Base-by-base conservation (phyloP, 225 moss, liverwort and hornwort genomes). In the Sphagnum contortum region DNA sequence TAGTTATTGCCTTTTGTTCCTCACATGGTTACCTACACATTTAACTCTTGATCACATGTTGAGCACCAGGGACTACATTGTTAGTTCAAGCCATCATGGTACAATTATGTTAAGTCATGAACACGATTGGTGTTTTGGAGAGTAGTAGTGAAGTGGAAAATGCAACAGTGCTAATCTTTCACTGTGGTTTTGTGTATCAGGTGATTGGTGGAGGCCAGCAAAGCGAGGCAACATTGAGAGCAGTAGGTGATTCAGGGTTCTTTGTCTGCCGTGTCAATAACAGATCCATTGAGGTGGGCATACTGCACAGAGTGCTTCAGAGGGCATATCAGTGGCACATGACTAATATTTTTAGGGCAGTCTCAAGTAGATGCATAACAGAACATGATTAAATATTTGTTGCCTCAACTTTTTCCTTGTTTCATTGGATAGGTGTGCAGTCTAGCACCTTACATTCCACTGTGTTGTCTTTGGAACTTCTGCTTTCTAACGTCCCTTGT, bases 191-290 rank as follows among this genome's bases (percentile, higher is more conserved):
- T 1, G 29, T 29, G 57, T 51, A 60, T 68, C 71, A 90, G 90
- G 88, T 91, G 53, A 69, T 88, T 63, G 91, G 88, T 49, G 71
- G 75, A 50, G 91, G 88, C 61, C 53, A 57, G 48, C 60, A 76
- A 44, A 81, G 88, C 60, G 80, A 86, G 64, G 79, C 81, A 68
- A 64, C 86, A 44, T 65, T 78, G 47, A 69, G 55, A 61, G 75
- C 81, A 61, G 76, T 81, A 47, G 76, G 69, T 59, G 79, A 83
- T 53, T 74, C 79, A 0, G 86, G 91, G 44, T 86, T 86, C 69
- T 91, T 86, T 55, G 71, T 91, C 48, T 91, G 91, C 73, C 79
- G 79, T 29, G 70, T 91, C 29, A 74, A 76, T 66, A 77, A 76
- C 70, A 64, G 73, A 57, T 60, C 70, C 61, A 48, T 56, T 57